These are phyloP conservation scores for Blastobotrys americana DNA, from an alignment of 805 yeast species.

Conservation along the genomic window DNA sequence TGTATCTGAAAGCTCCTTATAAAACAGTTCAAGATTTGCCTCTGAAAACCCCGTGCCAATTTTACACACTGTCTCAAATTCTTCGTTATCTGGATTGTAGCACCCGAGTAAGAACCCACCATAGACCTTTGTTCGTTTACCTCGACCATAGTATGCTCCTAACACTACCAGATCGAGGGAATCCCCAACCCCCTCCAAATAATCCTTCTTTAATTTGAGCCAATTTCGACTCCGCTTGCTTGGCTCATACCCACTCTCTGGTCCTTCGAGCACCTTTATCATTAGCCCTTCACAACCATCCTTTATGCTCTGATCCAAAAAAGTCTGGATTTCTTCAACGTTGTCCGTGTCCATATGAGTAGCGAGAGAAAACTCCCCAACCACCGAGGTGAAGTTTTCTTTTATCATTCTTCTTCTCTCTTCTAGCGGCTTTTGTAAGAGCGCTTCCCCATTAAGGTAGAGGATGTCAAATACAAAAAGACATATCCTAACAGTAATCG, in stretches of 20 bases:
- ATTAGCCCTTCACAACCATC: conserved; percentile 93
- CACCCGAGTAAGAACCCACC: conserved; percentile 93
- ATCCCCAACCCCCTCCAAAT: conserved; percentile 91
- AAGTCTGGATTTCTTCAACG: conserved; percentile 65
- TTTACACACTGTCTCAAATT: conserved; percentile 90
- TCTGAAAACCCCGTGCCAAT: conserved; percentile 97
- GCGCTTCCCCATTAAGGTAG: conserved; percentile 63
- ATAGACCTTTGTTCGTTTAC: conserved; percentile 89
- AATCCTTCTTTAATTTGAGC: conserved; percentile 93
- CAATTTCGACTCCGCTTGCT: conserved; percentile 91
- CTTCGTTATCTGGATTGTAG: conserved; percentile 85
- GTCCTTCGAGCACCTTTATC: conserved; percentile 83
- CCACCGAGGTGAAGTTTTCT: conserved; percentile 49
- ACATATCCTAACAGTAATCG: conserved; percentile 86
- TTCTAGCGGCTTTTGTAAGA: conserved; percentile 56
- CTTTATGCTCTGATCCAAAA: conserved; percentile 81
- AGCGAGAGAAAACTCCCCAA: conserved; percentile 80
- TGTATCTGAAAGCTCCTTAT: conserved; percentile 57
- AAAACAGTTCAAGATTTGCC: conserved; percentile 58
- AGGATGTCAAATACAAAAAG: conserved; percentile 86
- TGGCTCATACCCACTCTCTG: conserved; percentile 83
- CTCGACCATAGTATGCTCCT: conserved; percentile 90
- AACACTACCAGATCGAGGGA: conserved; percentile 87
- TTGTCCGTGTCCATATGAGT: conserved; percentile 63
- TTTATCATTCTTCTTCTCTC: conserved; percentile 62